Base-by-base conservation (phyloP, 78 protist genomes). In the Emiliania huxleyi region DNA sequence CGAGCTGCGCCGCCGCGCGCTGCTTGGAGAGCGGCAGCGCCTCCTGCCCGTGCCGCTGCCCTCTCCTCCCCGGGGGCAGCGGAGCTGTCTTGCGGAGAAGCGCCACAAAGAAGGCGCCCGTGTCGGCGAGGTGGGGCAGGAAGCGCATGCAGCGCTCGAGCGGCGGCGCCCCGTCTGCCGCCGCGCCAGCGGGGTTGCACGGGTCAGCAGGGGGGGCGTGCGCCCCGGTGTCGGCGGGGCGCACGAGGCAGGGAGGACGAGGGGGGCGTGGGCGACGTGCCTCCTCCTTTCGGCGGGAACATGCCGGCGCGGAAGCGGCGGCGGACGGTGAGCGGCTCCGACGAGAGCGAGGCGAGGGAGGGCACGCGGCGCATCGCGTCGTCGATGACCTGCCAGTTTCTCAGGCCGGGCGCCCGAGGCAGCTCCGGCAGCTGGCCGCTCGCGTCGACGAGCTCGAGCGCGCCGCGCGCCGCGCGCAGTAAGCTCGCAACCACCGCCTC, bases 21-120 rank as follows among this genome's bases (percentile, higher is more conserved):
- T 52, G 62, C 62, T 52, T 8, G 29, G 15, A 8, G 62, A 8
- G 62, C 15, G 62, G 29, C 8, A 52, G 29, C 62, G 75, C 75
- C 12, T 19, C 75, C 8, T 3, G 29, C 29, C 37, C 75, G 23
- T 62, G 5, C 12, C 75, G 11, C 75, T 19, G 75, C 33, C 11
- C 33, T 3, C 75, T 19, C 29, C 62, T 19, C 8, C 37, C 37
- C 37, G 75, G 29, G 2, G 83, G 42, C 21, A 87, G 81, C 26
- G 91, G 77, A 12, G 91, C 91, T 0, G 18, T 0, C 79, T 89
- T 89, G 52, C 92, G 92, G 44, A 99, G 91, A 56, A 97, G 96
- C 44, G 99, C 98, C 15, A 98, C 96, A 92, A 99, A 99, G 97
- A 99, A 99, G 55, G 99, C 99, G 81, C 99, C 99, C 33, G 97